These are phyloP conservation scores for Paraphaeosphaeria minitans DNA, from an alignment of 2,329 filamentous ascomycete genomes.

Conservation along the genomic window DNA sequence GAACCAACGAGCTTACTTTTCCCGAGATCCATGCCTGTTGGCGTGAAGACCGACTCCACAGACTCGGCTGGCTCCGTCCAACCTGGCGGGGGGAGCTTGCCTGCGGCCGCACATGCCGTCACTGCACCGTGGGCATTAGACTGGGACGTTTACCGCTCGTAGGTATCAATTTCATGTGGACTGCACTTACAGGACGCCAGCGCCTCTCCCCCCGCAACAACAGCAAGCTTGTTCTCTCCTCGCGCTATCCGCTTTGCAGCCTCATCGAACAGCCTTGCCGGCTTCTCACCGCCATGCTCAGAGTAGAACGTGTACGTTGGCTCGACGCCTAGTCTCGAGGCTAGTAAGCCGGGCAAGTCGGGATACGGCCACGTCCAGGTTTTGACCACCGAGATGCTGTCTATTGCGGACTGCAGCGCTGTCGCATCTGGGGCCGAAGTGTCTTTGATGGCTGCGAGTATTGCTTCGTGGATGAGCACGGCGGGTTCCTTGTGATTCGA, in stretches of 20 bases:
- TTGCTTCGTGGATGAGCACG: slow-evolving; percentile 63
- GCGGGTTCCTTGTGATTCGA: slow-evolving; percentile 63
- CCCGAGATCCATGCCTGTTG: slow-evolving; percentile 54
- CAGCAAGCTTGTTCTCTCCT: slow-evolving; percentile 60
- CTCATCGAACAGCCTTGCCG: slow-evolving; percentile 66
- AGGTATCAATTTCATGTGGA: not conserved
- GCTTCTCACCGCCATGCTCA: slow-evolving; percentile 68
- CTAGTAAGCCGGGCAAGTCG: slow-evolving; percentile 62
- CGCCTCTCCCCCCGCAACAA: slow-evolving; percentile 69
- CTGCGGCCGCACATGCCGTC: slow-evolving; percentile 57
- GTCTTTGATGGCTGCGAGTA: slow-evolving; percentile 59
- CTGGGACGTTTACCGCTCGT: too few relatives aligned
- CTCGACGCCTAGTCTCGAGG: slow-evolving; percentile 55
- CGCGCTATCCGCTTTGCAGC: slow-evolving; percentile 62
- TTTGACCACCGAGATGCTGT: slow-evolving; percentile 64
- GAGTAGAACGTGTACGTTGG: slow-evolving; percentile 57
- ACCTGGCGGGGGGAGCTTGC: slow-evolving; percentile 62
- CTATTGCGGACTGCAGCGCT: slow-evolving; percentile 55
- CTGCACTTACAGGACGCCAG: slow-evolving; percentile 60
- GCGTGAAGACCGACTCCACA: slow-evolving; percentile 56
- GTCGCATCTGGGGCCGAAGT: slow-evolving; percentile 43
- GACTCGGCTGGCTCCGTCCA: slow-evolving; percentile 60
- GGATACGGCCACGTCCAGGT: slow-evolving; percentile 71
- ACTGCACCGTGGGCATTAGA: too few relatives aligned
- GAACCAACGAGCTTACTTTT: slow-evolving; percentile 43